A percentile compares a stretch with the other conserved stretches of the same genome.
Conservation (phyloP, 2,329 filamentous ascomycete species). For the Aphanocladium album region DNA sequence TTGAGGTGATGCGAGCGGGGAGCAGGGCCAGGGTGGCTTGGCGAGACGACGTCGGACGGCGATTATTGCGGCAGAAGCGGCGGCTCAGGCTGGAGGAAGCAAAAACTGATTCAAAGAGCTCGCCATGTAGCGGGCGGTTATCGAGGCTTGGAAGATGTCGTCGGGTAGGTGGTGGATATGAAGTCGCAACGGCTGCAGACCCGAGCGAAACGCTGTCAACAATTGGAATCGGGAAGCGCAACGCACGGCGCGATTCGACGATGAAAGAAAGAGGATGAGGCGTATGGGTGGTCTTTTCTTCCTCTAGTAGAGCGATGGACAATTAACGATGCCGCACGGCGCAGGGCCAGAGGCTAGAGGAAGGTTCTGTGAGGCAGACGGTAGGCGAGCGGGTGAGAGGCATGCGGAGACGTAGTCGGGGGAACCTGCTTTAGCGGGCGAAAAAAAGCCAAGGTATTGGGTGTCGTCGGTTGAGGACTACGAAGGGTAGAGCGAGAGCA, state of each 20-base stretch:
- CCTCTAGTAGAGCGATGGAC: background rate
- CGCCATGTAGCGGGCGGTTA: conserved; percentile 1
- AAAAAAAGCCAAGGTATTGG: too few species aligned
- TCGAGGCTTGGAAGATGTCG: background rate
- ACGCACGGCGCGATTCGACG: background rate
- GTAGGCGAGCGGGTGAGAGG: background rate
- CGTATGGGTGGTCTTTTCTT: background rate
- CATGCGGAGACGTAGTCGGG: conserved; percentile 12
- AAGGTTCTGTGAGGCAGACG: background rate
- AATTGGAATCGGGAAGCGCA: background rate
- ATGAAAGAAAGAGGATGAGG: background rate
- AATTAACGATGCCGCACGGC: background rate
- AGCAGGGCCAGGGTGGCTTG: background rate
- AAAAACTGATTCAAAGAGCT: background rate
- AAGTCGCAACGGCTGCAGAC: background rate
- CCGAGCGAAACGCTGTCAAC: background rate
- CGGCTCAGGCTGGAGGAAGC: background rate
- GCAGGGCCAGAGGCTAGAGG: background rate
- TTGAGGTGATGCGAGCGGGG: background rate
- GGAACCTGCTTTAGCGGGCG: conserved; percentile 6
- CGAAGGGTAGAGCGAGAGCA: too few species aligned
- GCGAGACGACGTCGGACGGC: background rate
- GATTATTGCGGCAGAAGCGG: background rate
- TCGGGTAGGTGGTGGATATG: background rate
- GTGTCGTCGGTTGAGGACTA: too few species aligned